These are phyloP conservation scores for Panellus pusillus DNA, from an alignment of 768 basidiomycete species.

Conservation along the genomic window DNA sequence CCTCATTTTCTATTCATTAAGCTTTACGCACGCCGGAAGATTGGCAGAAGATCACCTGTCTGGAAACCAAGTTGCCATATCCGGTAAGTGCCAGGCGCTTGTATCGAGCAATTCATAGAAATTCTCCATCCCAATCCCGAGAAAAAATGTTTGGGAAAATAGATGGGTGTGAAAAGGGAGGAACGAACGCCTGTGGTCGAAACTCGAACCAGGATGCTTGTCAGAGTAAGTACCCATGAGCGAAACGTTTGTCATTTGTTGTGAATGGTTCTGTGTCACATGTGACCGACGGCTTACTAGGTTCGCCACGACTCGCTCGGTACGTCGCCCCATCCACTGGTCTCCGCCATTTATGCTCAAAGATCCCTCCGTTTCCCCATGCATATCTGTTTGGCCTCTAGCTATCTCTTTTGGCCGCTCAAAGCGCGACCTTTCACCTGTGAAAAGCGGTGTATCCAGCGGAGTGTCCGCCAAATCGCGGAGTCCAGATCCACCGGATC, in stretches of 20 bases:
- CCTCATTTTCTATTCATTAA: too few species aligned
- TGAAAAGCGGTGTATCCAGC: conserved; percentile 3
- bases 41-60: conserved; percentile 1
- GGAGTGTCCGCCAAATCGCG: neutral
- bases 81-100: neutral
- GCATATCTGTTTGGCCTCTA: neutral
- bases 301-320: conserved; percentile 19
- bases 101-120: neutral
- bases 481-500: too few species aligned
- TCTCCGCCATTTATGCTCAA: neutral
- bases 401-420: neutral
- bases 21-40: too few species aligned
- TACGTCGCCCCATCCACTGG: neutral
- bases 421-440: neutral
- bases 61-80: conserved; percentile 17
- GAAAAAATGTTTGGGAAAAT: neutral
- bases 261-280: conserved; percentile 17
- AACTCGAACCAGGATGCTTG: neutral
- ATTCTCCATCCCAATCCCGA: neutral
- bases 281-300: conserved; percentile 12
- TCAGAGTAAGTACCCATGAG: conserved; percentile 4
- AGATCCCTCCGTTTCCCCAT: neutral
- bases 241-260: neutral
- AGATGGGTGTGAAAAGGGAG: too few species aligned
- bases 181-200: too few species aligned